Evolutionary conservation across 1,284 basidiomycete species (phyloP).

Genomic region (Trichosporon asahii): DNA sequence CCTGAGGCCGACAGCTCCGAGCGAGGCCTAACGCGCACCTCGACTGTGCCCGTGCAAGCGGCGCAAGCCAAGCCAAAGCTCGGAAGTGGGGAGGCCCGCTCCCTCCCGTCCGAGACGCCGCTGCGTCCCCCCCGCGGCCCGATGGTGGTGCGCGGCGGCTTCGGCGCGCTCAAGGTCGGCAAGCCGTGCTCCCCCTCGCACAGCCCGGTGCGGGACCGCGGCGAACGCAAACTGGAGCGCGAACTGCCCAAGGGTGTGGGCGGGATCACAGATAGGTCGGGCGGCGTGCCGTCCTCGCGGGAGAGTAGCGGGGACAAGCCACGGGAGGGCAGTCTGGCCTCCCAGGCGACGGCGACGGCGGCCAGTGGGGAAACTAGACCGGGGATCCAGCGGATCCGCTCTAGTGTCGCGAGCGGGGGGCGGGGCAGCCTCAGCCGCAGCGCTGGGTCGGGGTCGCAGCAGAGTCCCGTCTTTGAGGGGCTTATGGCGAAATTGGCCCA

Average conservation of each 20-base stretch:
- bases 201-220: conserved; percentile 25
- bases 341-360: not conserved
- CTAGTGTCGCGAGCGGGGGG: not conserved
- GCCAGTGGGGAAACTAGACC: not conserved
- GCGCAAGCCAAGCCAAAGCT: conserved; percentile 42
- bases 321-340: too few relatives aligned
- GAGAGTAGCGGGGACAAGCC: too few relatives aligned
- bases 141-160: conserved; percentile 50
- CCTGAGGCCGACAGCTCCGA: not conserved
- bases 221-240: not conserved
- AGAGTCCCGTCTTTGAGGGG: conserved; percentile 13
- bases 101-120: not conserved
- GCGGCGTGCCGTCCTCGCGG: not conserved
- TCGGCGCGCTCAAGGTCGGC: conserved; percentile 26
- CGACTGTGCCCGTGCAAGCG: not conserved
- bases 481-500: conserved; percentile 21
- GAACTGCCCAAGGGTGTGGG: not conserved
- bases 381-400: not conserved
- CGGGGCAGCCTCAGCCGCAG: not conserved
- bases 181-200: conserved; percentile 26
- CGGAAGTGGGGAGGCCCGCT: conserved; percentile 15
- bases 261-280: not conserved
- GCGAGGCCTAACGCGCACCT: not conserved
- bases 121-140: conserved; percentile 36
- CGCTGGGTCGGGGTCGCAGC: conserved; percentile 1